Evolutionary conservation across 768 basidiomycete species (phyloP).

Genomic region (Leccinum obscurum): DNA sequence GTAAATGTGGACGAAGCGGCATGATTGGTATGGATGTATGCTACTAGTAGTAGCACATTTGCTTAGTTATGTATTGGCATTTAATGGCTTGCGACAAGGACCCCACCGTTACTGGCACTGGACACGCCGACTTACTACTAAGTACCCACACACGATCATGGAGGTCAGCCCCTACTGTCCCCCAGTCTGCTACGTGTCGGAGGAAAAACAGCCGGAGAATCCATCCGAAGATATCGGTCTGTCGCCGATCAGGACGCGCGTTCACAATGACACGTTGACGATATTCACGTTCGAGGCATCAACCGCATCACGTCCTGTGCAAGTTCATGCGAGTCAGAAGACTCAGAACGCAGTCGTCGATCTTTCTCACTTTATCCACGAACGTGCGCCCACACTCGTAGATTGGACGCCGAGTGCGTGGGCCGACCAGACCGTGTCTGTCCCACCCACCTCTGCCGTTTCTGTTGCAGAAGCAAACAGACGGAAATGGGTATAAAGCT

Average conservation of each 20-base stretch:
- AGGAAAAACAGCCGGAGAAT: slow-evolving; percentile 37
- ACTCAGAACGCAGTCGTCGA: slow-evolving; percentile 59
- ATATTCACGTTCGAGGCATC: slow-evolving; percentile 52
- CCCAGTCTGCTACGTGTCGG: slow-evolving; percentile 51
- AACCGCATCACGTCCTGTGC: slow-evolving; percentile 24
- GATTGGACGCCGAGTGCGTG: slow-evolving; percentile 40
- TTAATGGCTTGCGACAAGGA: too few species aligned
- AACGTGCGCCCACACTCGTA: slow-evolving; percentile 50
- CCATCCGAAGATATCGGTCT: slow-evolving; percentile 36
- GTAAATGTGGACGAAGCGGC: too few species aligned
- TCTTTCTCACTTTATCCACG: slow-evolving; percentile 50
- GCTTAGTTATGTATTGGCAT: too few species aligned
- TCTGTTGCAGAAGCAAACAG: too few species aligned
- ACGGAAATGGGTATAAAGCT: too few species aligned
- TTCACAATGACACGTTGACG: slow-evolving; percentile 40
- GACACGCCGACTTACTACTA: too few species aligned
- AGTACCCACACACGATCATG: background rate
- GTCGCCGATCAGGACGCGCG: slow-evolving; percentile 16
- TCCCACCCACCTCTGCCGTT: slow-evolving; percentile 14
- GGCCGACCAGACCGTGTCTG: slow-evolving; percentile 48
- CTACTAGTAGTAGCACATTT: too few species aligned
- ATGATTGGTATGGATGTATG: too few species aligned
- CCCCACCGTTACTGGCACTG: too few species aligned
- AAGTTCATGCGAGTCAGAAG: slow-evolving; percentile 45
- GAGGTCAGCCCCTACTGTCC: slow-evolving; percentile 57